These are phyloP conservation scores for Apophysomyces trapeziformis DNA, from an alignment of 371 early-diverging fungal species.

Conservation along the genomic window DNA sequence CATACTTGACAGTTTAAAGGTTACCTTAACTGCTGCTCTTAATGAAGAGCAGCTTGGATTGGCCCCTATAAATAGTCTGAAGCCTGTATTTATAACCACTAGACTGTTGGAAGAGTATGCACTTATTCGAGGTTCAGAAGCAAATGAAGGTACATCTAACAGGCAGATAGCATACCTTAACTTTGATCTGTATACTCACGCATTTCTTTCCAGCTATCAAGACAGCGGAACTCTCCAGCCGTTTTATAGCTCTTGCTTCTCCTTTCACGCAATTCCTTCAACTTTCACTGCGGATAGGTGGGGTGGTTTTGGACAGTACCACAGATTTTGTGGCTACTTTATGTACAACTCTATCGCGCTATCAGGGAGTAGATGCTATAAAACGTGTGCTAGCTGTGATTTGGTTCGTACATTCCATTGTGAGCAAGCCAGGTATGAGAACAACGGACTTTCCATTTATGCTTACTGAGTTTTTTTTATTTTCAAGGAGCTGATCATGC, in stretches of 20 bases:
- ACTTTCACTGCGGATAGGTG: not conserved
- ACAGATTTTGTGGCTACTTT: constrained; percentile 41
- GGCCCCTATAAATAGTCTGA: not conserved
- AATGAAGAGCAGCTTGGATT: not conserved
- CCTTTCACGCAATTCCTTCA: constrained; percentile 31
- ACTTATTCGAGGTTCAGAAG: constrained; percentile 19
- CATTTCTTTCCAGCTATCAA: constrained; percentile 24
- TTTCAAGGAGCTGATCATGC: constrained; percentile 23
- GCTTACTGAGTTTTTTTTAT: not conserved
- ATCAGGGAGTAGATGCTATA: constrained; percentile 30
- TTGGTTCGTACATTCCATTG: constrained; percentile 35
- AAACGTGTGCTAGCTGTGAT: constrained; percentile 33
- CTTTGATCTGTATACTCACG: not conserved
- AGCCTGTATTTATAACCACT: not conserved
- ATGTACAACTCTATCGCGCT: constrained; percentile 32
- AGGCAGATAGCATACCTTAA: not conserved
- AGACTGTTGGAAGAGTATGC: constrained; percentile 32
- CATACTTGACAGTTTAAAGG: not conserved
- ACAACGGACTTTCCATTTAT: not conserved
- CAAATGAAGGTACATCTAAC: constrained; percentile 26
- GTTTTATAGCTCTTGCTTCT: constrained; percentile 22
- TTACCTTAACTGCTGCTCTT: not conserved
- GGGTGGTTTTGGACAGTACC: constrained; percentile 18
- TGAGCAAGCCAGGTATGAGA: constrained; percentile 21
- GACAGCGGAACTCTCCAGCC: constrained; percentile 22